Evolutionary conservation across 1,284 basidiomycete genomes (phyloP).

Genomic region (Melanopsichium pennsylvanicum): DNA sequence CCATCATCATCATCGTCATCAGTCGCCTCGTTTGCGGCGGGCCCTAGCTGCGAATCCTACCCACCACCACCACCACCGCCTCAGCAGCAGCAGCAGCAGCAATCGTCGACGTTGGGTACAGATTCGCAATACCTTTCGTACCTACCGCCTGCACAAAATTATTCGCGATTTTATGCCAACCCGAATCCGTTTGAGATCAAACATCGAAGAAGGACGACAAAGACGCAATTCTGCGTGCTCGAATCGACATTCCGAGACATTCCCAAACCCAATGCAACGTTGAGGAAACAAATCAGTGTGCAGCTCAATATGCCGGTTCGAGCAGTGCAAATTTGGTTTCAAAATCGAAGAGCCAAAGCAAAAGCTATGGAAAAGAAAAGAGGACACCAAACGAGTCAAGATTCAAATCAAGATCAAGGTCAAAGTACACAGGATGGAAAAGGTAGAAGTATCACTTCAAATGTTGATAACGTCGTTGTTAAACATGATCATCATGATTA

Average conservation of each 20-base stretch:
- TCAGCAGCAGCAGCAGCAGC: too few species aligned
- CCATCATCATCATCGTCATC: neutral
- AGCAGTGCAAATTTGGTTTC: constrained; percentile 59
- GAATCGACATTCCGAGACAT: constrained; percentile 55
- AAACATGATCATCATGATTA: too few species aligned
- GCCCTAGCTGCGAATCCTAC: constrained; percentile 3
- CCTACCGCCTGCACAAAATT: constrained; percentile 14
- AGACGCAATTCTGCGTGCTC: constrained; percentile 55
- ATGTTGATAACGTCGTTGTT: too few species aligned
- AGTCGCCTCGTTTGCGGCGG: too few species aligned
- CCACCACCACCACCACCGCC: too few species aligned
- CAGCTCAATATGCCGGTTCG: constrained; percentile 57
- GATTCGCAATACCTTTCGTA: constrained; percentile 33
- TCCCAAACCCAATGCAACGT: constrained; percentile 53
- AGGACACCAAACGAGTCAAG: neutral
- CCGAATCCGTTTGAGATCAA: constrained; percentile 60
- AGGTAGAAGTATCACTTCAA: too few species aligned
- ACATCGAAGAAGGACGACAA: constrained; percentile 56
- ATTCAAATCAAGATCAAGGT: too few species aligned
- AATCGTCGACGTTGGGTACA: too few species aligned
- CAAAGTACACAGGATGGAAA: too few species aligned
- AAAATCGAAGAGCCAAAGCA: constrained; percentile 57
- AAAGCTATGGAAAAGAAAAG: constrained; percentile 51
- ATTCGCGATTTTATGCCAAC: constrained; percentile 37
- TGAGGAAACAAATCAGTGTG: constrained; percentile 46